Conservation (phyloP, 1,284 basidiomycete genomes). For the Ustilago nuda region DNA sequence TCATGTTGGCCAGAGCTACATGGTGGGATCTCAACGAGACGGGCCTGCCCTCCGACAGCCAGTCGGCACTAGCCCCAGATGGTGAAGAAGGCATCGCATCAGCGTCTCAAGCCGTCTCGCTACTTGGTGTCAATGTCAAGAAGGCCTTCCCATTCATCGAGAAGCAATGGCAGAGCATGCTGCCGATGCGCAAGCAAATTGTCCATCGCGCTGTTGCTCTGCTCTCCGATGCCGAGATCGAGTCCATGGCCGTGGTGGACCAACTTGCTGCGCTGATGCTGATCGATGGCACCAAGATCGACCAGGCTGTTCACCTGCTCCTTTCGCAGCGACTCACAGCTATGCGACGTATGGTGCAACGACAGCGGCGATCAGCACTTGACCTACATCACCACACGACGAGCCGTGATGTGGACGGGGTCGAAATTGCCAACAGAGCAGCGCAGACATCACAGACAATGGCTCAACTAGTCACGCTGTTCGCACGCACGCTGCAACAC, state of each 20-base stretch:
- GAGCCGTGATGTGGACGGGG: background rate
- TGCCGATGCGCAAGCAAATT: constrained; percentile 58
- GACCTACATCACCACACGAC: constrained; percentile 8
- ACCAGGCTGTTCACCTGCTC: constrained; percentile 30
- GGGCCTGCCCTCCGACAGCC: background rate
- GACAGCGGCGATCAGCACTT: background rate
- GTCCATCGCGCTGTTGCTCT: constrained; percentile 39
- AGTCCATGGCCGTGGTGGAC: constrained; percentile 37
- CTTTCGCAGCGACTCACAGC: constrained; percentile 44
- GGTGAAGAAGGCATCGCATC: constrained; percentile 27
- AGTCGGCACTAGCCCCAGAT: constrained; percentile 9
- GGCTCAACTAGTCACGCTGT: constrained; percentile 28
- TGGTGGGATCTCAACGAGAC: constrained; percentile 46
- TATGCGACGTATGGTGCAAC: constrained; percentile 29
- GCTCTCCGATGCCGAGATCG: constrained; percentile 42
- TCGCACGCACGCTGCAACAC: constrained; percentile 44
- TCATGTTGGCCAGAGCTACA: constrained; percentile 44
- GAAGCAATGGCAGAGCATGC: constrained; percentile 53
- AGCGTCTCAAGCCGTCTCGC: constrained; percentile 24
- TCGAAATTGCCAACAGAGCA: constrained; percentile 4
- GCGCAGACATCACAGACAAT: constrained; percentile 33
- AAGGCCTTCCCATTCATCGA: constrained; percentile 55
- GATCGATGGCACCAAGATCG: constrained; percentile 36
- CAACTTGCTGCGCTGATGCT: constrained; percentile 47
- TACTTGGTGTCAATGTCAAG: constrained; percentile 44